Base-by-base conservation (phyloP, 169 alveolate species). In the Plasmodium coatneyi region DNA sequence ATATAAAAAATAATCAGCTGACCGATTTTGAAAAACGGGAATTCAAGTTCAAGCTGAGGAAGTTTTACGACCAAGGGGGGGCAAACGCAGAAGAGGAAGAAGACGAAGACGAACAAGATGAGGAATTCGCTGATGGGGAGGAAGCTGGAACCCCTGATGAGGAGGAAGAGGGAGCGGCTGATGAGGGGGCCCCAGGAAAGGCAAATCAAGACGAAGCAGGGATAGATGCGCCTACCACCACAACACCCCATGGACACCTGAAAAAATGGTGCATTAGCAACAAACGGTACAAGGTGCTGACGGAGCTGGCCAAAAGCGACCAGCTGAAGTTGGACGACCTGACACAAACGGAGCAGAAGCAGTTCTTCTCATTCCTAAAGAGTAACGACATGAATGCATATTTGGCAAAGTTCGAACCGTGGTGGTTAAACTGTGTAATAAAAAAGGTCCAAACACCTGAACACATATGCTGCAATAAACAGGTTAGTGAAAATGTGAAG, bases 341-440 rank as follows among this genome's bases (percentile, higher is more conserved):
- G 32, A 87, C 80, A 41, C 46, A 87, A 87, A 87, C 80, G 10
- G 93, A 87, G 79, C 80, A 87, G 52, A 87, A 87, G 71, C 93
- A 87, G 81, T 87, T 87, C 46, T 87, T 87, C 30, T 87, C 93
- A 19, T 87, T 87, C 52, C 46, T 87, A 87, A 87, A 87, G 72
- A 87, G 72, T 70, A 79, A 87, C 49, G 93, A 87, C 81, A 78
- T 87, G 93, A 87, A 78, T 25, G 70, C 46, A 25, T 79, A 87
- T 30, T 22, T 87, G 34, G 76, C 46, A n/a, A 36, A 43, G 22
- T 87, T 43, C 80, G 78, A 78, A 56, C 93, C 93, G 0, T 87
- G 93, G 93, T 87, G 93, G 93, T 70, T 87, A 36, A 43, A 87
- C 10, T 87, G 93, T 79, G 93, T 87, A 10, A 87, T 87, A 16